Evolutionary conservation across 2,329 filamentous ascomycete species (phyloP), one percentile per base, ranked within the genome.

Genomic region (Akanthomyces muscarius): DNA sequence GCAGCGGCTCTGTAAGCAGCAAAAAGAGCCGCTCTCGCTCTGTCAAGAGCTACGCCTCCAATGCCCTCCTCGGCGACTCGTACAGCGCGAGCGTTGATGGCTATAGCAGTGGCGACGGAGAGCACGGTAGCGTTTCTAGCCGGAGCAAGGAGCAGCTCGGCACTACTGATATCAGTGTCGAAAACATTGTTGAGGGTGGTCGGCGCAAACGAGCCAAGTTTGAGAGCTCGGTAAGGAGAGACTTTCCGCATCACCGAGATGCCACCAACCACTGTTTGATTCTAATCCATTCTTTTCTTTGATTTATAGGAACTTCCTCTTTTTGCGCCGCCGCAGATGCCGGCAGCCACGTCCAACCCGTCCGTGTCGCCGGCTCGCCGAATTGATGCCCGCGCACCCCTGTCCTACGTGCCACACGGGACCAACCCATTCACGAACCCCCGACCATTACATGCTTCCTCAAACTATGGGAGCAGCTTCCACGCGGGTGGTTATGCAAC

Each of bases 121-220:
- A 88, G 33, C 85, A 90, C 65, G 89, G 86, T 68, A 93, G 91
- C 62, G 83, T 89, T 68, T 78, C 75, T 59, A 88, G 90, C 71
- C 90, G 90, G 74, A 86, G 84, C 69, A 92, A 91, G 75, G 93
- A 97, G 71, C 89, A 92, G 67, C 86, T 97, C 71, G 92, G 91
- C 55, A 97, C 92, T 74, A 96, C 95, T 18, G 95, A 99, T 70
- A 99, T 99, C 72, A 98, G 94, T 74, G 86, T 97, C 69, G 93
- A 97, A 70, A 99, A 99, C 74, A 98, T 99, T 76, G 90, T 99
- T 65, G 94, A 98, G 77, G 95, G 96, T 72, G 93, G 94, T 68
- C 89, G 95, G 76, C 89, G 95, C 73, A 97, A 98, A 82, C 87
- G 92, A 72, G 91, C 94, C 71, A 97, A 97, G 77, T 89, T 89